A percentile compares a stretch with the other conserved stretches of the same genome.
These are phyloP conservation scores for Lachancea lanzarotensis DNA, from an alignment of 805 yeast species.

Conservation along the genomic window DNA sequence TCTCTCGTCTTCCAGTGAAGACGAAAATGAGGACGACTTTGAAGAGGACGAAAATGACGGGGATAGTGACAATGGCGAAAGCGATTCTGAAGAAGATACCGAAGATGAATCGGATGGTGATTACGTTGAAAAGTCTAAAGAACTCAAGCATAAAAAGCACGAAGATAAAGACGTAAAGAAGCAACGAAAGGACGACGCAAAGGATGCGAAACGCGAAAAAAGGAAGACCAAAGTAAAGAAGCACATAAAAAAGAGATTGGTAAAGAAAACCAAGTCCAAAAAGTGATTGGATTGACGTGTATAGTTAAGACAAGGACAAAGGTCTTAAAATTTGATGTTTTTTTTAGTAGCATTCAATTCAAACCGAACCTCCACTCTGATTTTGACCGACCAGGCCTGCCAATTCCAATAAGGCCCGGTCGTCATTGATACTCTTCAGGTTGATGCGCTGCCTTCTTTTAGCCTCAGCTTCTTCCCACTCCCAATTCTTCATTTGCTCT, in stretches of 20 bases:
- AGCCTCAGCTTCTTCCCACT: constrained; percentile 88
- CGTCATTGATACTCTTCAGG: constrained; percentile 63
- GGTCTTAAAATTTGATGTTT: no score
- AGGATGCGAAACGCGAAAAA: constrained; percentile 70
- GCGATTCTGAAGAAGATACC: constrained; percentile 32
- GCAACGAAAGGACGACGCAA: constrained; percentile 67
- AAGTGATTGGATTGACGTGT: constrained; percentile 17
- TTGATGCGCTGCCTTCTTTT: constrained; percentile 69
- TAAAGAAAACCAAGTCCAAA: constrained; percentile 46
- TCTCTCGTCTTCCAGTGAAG: constrained; percentile 26
- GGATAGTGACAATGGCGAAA: constrained; percentile 31
- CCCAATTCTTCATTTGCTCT: constrained; percentile 74
- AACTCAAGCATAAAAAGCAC: constrained; percentile 63
- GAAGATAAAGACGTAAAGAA: constrained; percentile 76
- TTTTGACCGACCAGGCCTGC: constrained; percentile 55
- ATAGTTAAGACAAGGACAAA: no score
- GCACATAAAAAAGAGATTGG: constrained; percentile 69
- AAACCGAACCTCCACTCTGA: constrained; percentile 45
- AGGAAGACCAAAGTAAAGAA: constrained; percentile 79
- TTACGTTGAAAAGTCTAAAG: constrained; percentile 33
- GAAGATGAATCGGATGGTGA: constrained; percentile 32
- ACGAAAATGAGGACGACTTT: constrained; percentile 23
- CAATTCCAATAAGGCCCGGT: constrained; percentile 78
- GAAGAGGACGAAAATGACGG: constrained; percentile 28
- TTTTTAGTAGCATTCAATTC: constrained; percentile 1